Base-by-base conservation (phyloP, 176 grass and related monocot species). In the barley (Hordeum vulgare) region DNA sequence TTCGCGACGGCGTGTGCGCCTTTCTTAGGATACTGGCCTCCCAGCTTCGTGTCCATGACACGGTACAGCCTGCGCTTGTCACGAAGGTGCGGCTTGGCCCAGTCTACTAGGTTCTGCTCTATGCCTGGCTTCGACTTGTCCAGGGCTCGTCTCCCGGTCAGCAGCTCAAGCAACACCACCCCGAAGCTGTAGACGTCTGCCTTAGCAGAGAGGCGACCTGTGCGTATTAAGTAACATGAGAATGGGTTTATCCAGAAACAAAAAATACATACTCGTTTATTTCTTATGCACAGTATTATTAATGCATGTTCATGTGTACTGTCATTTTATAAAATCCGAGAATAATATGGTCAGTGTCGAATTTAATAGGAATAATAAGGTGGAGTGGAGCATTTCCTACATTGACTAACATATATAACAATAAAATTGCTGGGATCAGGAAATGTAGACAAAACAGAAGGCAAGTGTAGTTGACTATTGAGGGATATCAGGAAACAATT, bases 101-200 rank as follows among this genome's bases (percentile, higher is more conserved):
- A 97, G 75, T 94, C 90, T 40, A 89, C 95, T 63, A 97, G 71
- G 74, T 85, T 94, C 33, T 97, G 94, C 64, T 97, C 94, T 37
- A 84, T 79, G 67, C 75, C 82, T 36, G 88, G 85, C 61, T 88
- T 97, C 3, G 79, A 88, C 88, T 91, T 89, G 74, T 97, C 94
- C 13, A 94, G 41, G 1, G 91, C 94, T 51, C 91, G 80, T 66
- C 89, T 85, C 34, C 94, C 89, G 5, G 94, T 89, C 8, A 97
- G 74, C 53, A 97, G 29, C 37, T 97, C 94, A 79, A 94, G 87
- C 80, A 97, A 79, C 84, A 94, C 94, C 71, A 97, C 94, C 6
- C 91, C 91, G 0, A 97, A 97, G 77, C 94, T 97, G 77, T 97
- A 97, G 74, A 94, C 94, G 86, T 97, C 94, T 28, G 94, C 94